These are phyloP conservation scores for Brasenia schreberi DNA, from an alignment of 164 flowering plant species.

Conservation along the genomic window DNA sequence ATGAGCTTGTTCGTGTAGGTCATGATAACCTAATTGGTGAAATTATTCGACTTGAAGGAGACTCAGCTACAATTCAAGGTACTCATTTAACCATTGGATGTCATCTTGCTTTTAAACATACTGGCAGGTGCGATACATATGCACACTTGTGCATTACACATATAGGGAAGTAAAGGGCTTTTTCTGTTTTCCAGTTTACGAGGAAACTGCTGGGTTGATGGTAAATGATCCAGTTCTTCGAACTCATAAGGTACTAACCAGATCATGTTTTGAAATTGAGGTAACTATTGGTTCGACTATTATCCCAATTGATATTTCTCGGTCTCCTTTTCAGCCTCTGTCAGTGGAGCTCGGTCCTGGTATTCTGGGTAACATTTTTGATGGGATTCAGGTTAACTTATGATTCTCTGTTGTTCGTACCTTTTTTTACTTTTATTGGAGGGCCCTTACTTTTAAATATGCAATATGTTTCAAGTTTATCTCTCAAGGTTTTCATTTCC, in stretches of 20 bases:
- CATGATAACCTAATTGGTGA: slow-evolving; percentile 95
- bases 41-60: slow-evolving; percentile 98
- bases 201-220: slow-evolving; percentile 95
- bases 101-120: neutral
- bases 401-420: neutral
- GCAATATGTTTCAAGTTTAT: too few species aligned
- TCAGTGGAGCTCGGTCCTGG: slow-evolving; percentile 99
- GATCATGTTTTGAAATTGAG: neutral
- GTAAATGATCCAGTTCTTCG: slow-evolving; percentile 96
- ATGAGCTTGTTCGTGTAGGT: slow-evolving; percentile 99
- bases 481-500: too few species aligned
- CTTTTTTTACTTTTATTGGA: neutral
- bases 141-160: neutral
- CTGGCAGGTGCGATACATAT: neutral
- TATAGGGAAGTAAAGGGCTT: neutral
- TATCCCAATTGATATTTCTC: neutral
- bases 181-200: slow-evolving; percentile 52
- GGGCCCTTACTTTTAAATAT: too few species aligned
- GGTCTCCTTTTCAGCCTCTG: slow-evolving; percentile 53
- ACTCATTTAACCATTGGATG: neutral
- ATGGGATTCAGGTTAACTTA: slow-evolving; percentile 82
- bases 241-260: slow-evolving; percentile 61
- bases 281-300: neutral
- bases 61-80: slow-evolving; percentile 99
- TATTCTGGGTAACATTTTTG: slow-evolving; percentile 95